Conservation (phyloP, 495 filamentous ascomycete genomes). For the Durotheca rogersii region DNA sequence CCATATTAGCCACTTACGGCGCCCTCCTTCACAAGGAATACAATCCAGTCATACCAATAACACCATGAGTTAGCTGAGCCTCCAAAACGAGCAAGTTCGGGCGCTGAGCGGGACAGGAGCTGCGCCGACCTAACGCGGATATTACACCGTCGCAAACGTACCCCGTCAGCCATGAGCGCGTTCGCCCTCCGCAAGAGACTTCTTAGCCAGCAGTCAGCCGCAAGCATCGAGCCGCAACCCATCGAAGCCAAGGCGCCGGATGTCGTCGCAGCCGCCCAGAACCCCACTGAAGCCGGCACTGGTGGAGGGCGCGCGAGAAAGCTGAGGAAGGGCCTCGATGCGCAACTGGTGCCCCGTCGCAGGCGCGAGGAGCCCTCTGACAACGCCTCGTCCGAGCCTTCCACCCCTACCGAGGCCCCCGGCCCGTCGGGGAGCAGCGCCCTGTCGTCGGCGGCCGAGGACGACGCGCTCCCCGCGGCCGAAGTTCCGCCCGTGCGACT, state of each 20-base stretch:
- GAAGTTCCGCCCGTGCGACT: constrained; percentile 28
- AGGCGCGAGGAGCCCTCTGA: no score
- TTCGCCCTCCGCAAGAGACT: constrained; percentile 52
- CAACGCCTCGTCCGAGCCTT: no score
- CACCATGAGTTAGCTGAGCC: constrained; percentile 31
- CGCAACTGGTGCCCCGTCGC: constrained; percentile 9
- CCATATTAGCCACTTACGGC: no score
- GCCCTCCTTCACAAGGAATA: no score
- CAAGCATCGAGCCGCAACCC: no score
- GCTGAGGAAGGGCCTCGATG: constrained; percentile 2
- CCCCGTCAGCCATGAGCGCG: constrained; percentile 48
- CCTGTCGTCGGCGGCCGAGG: constrained; percentile 18
- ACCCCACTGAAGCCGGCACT: no score
- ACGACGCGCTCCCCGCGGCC: constrained; percentile 18
- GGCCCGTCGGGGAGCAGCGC: constrained; percentile 11
- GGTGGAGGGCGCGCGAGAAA: constrained; percentile 4
- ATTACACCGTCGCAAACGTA: no score
- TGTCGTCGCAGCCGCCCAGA: background rate
- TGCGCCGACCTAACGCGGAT: no score
- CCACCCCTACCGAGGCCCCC: background rate
- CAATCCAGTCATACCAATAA: no score
- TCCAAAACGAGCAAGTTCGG: constrained; percentile 34
- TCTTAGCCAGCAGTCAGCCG: constrained; percentile 28
- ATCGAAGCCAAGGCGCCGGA: no score
- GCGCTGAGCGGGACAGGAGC: no score